A percentile compares a stretch with the other conserved stretches of the same genome.
These are phyloP conservation scores for Candida endomychidarum DNA, from an alignment of 805 yeast species.

Conservation along the genomic window DNA sequence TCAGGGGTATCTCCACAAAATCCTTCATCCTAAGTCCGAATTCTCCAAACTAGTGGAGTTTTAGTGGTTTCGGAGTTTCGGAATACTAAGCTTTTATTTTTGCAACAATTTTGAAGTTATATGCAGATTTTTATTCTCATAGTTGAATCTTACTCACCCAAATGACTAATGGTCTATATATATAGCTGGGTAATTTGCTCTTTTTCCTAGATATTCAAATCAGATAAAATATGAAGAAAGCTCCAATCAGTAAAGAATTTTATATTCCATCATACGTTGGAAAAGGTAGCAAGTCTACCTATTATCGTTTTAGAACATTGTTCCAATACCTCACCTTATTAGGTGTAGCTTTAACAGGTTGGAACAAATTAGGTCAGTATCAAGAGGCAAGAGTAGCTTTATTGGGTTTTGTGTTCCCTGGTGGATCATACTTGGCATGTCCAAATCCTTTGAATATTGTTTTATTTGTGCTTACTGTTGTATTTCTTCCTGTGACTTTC, in stretches of 20 bases:
- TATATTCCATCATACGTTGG: constrained; percentile 5
- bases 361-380: constrained; percentile 6
- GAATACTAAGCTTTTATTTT: neutral
- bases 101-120: neutral
- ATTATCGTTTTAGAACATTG: constrained; percentile 7
- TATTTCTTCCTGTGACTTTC: constrained; percentile 9
- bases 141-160: neutral
- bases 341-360: constrained; percentile 5
- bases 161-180: neutral
- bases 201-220: neutral
- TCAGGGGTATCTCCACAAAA: constrained; percentile 1
- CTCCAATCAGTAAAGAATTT: constrained; percentile 1
- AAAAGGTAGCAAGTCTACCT: constrained; percentile 8
- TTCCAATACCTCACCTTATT: constrained; percentile 6
- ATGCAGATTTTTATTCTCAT: neutral
- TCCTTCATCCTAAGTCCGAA: neutral
- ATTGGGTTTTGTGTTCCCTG: constrained; percentile 11
- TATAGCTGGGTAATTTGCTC: neutral
- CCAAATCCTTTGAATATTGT: constrained; percentile 6
- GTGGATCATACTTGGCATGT: constrained; percentile 9
- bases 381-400: constrained; percentile 8
- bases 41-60: neutral
- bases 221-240: neutral
- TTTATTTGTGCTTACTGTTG: constrained; percentile 5
- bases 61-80: neutral